phyloP scores from a whole-genome alignment of 2,329 filamentous ascomycete genomes.

The Colletotrichum destructivum region DNA sequence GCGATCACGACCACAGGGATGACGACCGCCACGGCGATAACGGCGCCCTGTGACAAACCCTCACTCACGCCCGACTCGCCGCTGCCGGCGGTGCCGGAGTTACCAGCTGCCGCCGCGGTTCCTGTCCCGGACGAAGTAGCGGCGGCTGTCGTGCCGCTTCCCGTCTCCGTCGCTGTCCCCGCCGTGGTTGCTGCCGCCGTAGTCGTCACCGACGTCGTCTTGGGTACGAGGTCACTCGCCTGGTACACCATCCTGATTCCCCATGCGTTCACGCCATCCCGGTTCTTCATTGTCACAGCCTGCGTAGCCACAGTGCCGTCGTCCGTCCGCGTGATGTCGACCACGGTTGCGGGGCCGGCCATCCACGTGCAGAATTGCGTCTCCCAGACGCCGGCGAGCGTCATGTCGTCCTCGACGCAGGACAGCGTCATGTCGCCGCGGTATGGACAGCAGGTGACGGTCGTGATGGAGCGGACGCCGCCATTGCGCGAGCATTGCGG shows the following conservation, averaged over 20 bases:
- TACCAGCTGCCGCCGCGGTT: not conserved
- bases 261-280: conserved; percentile 45
- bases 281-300: conserved; percentile 35
- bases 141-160: not conserved
- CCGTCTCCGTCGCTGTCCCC: not conserved
- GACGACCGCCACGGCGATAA: conserved; percentile 27
- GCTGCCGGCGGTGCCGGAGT: not conserved
- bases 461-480: conserved; percentile 46
- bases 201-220: conserved; percentile 1
- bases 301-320: conserved; percentile 35
- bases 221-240: conserved; percentile 41
- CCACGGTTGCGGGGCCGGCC: conserved; percentile 36
- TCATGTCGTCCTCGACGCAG: conserved; percentile 44
- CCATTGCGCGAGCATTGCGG: conserved; percentile 48
- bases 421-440: conserved; percentile 43
- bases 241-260: conserved; percentile 49
- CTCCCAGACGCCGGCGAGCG: conserved; percentile 40
- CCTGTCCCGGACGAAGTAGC: not conserved
- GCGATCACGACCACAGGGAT: conserved; percentile 28
- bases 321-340: conserved; percentile 41
- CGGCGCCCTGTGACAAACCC: conserved; percentile 19
- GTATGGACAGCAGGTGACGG: conserved; percentile 48
- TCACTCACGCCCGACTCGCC: not conserved
- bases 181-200: not conserved
- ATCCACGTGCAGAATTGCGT: conserved; percentile 47